A percentile compares a stretch with the other conserved stretches of the same genome.
Evolutionary conservation across 345 rosid species (phyloP).

Genomic region (Bretschneidera sinensis): DNA sequence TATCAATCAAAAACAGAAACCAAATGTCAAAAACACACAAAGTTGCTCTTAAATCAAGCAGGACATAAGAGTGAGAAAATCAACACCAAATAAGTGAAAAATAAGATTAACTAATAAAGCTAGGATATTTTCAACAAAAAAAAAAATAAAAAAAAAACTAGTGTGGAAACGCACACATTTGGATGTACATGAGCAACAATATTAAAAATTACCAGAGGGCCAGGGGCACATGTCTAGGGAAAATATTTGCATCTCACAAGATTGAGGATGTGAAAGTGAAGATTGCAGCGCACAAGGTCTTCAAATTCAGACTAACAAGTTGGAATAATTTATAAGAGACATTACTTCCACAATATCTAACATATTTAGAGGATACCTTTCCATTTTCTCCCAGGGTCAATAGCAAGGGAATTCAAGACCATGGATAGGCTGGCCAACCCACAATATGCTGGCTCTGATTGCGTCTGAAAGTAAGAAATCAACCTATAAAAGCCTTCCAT

Average conservation of each 20-base stretch:
- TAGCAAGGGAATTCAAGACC: slow-evolving; percentile 88
- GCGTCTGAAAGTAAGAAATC: slow-evolving; percentile 83
- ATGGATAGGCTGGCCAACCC: slow-evolving; percentile 85
- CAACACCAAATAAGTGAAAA: no score
- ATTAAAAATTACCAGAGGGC: not conserved
- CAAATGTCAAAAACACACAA: not conserved
- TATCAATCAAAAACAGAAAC: not conserved
- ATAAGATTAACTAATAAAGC: no score
- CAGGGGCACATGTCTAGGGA: not conserved
- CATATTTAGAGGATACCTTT: slow-evolving; percentile 44
- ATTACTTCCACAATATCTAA: not conserved
- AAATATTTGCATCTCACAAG: no score
- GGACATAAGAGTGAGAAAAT: no score
- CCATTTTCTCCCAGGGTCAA: slow-evolving; percentile 81
- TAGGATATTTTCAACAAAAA: no score
- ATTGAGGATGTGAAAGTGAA: no score
- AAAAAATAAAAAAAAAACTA: no score
- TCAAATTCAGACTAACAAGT: no score
- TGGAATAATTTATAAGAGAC: not conserved
- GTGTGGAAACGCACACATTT: not conserved
- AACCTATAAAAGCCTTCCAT: slow-evolving; percentile 88
- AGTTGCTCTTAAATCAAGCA: no score
- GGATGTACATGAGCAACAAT: no score
- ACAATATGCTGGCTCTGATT: slow-evolving; percentile 89
- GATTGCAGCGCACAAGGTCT: no score